Evolutionary conservation across 352 stramenopile genomes (phyloP).

Genomic region (Aphanomyces stellatus): DNA sequence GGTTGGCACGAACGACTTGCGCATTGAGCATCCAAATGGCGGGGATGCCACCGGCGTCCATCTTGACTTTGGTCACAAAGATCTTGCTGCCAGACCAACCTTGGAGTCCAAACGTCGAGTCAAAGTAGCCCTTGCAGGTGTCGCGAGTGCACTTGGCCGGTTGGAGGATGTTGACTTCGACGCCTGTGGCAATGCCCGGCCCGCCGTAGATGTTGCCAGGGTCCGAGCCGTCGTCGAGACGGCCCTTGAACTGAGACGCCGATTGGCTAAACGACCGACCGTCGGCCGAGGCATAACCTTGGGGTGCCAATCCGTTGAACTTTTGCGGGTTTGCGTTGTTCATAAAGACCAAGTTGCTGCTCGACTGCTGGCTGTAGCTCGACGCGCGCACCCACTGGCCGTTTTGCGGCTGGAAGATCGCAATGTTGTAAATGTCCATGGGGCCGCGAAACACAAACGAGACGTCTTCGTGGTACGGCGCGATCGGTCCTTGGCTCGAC

Average conservation of each 20-base stretch:
- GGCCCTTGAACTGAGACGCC: slow-evolving; percentile 39
- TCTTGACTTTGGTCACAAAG: slow-evolving; percentile 64
- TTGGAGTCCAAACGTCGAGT: slow-evolving; percentile 46
- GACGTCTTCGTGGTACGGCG: slow-evolving; percentile 50
- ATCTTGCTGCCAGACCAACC: slow-evolving; percentile 69
- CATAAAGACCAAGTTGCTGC: slow-evolving; percentile 68
- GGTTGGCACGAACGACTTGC: slow-evolving; percentile 49
- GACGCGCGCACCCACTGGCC: slow-evolving; percentile 47
- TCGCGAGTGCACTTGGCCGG: slow-evolving; percentile 45
- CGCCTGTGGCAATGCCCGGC: slow-evolving; percentile 38
- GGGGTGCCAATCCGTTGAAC: slow-evolving; percentile 35
- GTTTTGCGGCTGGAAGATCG: slow-evolving; percentile 40
- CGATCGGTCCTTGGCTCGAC: slow-evolving; percentile 34
- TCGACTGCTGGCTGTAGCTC: slow-evolving; percentile 45
- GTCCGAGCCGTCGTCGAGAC: slow-evolving; percentile 38
- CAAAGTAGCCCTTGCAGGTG: slow-evolving; percentile 56
- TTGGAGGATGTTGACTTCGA: slow-evolving; percentile 71
- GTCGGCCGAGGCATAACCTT: slow-evolving; percentile 49
- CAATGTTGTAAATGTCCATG: slow-evolving; percentile 55
- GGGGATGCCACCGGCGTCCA: slow-evolving; percentile 37
- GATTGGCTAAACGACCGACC: slow-evolving; percentile 35
- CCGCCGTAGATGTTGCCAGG: slow-evolving; percentile 40
- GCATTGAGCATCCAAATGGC: slow-evolving; percentile 74
- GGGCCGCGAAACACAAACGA: slow-evolving; percentile 47
- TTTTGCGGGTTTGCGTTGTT: slow-evolving; percentile 82